These are phyloP conservation scores for Pestalotiopsis sp. DNA, from an alignment of 2,329 filamentous ascomycete genomes.

Conservation along the genomic window DNA sequence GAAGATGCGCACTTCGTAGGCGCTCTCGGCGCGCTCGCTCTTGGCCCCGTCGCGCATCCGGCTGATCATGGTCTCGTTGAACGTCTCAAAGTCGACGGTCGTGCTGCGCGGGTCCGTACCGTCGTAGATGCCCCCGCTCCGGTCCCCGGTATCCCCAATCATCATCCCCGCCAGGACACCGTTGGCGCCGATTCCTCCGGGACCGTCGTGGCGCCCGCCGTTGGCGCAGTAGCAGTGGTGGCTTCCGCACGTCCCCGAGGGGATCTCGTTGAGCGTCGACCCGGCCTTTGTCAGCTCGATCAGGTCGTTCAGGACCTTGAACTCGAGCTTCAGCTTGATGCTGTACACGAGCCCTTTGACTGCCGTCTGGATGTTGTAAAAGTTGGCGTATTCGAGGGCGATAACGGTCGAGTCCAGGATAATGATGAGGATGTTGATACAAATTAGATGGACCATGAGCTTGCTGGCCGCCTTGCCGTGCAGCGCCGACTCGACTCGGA, in stretches of 20 bases:
- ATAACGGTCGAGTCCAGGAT: slow-evolving; percentile 34
- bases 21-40: slow-evolving; percentile 1
- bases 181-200: background rate
- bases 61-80: slow-evolving; percentile 9
- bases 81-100: slow-evolving; percentile 7
- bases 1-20: slow-evolving; percentile 10
- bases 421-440: slow-evolving; percentile 39
- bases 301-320: slow-evolving; percentile 19
- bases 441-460: slow-evolving; percentile 38
- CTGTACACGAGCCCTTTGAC: slow-evolving; percentile 23
- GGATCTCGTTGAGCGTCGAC: background rate
- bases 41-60: slow-evolving; percentile 3
- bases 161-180: background rate
- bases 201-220: background rate
- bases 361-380: slow-evolving; percentile 22
- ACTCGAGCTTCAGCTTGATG: slow-evolving; percentile 21
- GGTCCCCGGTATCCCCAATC: background rate
- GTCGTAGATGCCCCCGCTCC: slow-evolving; percentile 6
- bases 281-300: slow-evolving; percentile 17
- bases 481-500: background rate
- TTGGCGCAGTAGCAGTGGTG: background rate
- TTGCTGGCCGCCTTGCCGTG: slow-evolving; percentile 20
- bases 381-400: slow-evolving; percentile 20
- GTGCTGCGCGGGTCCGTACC: slow-evolving; percentile 3
- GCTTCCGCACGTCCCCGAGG: background rate